Evolutionary conservation across 345 rosid species (phyloP).

Genomic region (Nasturtium officinale): DNA sequence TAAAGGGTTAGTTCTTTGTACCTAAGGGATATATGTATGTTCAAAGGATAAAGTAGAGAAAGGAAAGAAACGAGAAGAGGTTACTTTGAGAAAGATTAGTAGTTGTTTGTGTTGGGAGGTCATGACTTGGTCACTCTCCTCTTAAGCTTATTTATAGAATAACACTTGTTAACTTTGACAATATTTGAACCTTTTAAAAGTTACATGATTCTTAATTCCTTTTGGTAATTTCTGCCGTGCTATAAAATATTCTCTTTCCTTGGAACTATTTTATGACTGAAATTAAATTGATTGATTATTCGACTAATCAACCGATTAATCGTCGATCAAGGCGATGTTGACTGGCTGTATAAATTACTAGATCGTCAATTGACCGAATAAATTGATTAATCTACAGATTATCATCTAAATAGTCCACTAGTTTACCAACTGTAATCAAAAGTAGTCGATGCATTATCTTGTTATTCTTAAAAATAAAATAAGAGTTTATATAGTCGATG

Average conservation of each 20-base stretch:
- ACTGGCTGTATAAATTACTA: not conserved
- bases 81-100: slow-evolving; percentile 20
- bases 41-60: slow-evolving; percentile 7
- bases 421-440: not conserved
- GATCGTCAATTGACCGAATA: not conserved
- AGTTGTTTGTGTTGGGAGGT: slow-evolving; percentile 24
- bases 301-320: not conserved
- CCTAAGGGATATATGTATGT: slow-evolving; percentile 17
- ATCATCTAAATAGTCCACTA: not conserved
- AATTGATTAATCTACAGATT: not conserved
- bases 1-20: slow-evolving; percentile 30
- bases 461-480: too few species aligned
- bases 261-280: not conserved
- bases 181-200: not conserved
- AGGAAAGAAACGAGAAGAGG: slow-evolving; percentile 22
- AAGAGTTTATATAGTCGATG: too few species aligned
- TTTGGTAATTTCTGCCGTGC: not conserved
- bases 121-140: slow-evolving; percentile 24
- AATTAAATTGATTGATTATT: not conserved
- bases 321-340: not conserved
- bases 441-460: not conserved
- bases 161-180: slow-evolving; percentile 17
- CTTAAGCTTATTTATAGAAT: slow-evolving; percentile 37
- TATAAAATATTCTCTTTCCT: not conserved
- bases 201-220: not conserved